phyloP scores from a whole-genome alignment of 768 basidiomycete genomes.

The Trametes meyenii region DNA sequence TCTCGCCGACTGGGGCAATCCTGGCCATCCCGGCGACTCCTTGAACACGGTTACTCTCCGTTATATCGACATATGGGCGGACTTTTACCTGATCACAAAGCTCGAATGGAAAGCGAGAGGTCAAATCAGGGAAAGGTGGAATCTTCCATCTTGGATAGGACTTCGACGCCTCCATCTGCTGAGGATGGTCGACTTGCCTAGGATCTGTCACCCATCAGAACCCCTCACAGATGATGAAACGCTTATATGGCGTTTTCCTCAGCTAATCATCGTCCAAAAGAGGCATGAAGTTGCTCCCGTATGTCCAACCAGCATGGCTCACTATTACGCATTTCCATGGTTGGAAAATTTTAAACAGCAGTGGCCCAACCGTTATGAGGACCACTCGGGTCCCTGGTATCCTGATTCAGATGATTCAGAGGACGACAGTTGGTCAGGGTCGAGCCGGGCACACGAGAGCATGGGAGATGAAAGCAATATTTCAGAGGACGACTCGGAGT shows the following conservation, averaged over 20 bases:
- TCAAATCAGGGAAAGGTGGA: neutral
- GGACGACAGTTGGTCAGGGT: neutral
- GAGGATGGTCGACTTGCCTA: neutral
- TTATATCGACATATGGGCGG: conserved; percentile 4
- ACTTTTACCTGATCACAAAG: neutral
- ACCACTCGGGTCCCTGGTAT: neutral
- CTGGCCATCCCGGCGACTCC: no score
- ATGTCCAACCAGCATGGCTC: neutral
- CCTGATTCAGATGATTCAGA: neutral
- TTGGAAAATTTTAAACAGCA: neutral
- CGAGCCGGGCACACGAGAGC: neutral
- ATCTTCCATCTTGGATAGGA: neutral
- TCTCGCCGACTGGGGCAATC: no score
- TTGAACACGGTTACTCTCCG: no score
- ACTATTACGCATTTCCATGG: neutral
- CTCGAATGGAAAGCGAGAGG: neutral
- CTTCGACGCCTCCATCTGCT: neutral
- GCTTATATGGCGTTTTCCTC: conserved; percentile 1
- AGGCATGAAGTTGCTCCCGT: neutral
- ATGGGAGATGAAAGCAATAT: neutral
- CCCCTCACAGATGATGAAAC: neutral
- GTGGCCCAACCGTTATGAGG: neutral
- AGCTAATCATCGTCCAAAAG: neutral
- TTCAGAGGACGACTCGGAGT: neutral
- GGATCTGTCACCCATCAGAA: neutral